phyloP scores from a whole-genome alignment of 495 filamentous ascomycete species.

The Daldinia bambusicola region DNA sequence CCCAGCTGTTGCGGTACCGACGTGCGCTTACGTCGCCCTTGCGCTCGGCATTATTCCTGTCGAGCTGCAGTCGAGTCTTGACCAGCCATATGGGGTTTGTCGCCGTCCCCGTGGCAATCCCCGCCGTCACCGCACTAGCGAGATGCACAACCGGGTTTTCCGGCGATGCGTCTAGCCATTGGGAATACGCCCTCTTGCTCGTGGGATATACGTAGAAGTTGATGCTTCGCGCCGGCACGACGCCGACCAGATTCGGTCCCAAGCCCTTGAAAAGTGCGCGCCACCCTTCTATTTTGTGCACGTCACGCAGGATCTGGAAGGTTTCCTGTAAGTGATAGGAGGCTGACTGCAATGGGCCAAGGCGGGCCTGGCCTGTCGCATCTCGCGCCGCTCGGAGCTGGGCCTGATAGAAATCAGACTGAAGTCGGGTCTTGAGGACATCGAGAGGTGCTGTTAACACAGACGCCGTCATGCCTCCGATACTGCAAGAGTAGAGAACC shows the following conservation, averaged over 20 bases:
- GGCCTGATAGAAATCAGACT: constrained; percentile 89
- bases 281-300: constrained; percentile 81
- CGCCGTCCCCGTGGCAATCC: constrained; percentile 81
- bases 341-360: constrained; percentile 59
- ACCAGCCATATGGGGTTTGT: constrained; percentile 95
- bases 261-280: constrained; percentile 89
- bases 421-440: constrained; percentile 88
- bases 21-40: constrained; percentile 62
- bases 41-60: constrained; percentile 69
- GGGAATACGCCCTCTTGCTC: constrained; percentile 78
- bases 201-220: constrained; percentile 93
- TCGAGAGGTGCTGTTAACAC: constrained; percentile 89
- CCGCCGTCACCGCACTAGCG: constrained; percentile 75
- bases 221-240: constrained; percentile 85
- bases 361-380: constrained; percentile 50
- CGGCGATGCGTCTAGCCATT: constrained; percentile 70
- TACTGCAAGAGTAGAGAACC: constrained; percentile 55
- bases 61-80: constrained; percentile 89
- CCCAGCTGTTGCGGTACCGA: constrained; percentile 82
- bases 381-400: constrained; percentile 64
- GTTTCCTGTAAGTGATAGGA: constrained; percentile 78
- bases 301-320: constrained; percentile 78
- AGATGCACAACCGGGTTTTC: constrained; percentile 79
- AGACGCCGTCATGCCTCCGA: constrained; percentile 88
- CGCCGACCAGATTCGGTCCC: constrained; percentile 86